Conservation (phyloP, 441 rosid genomes). For the Hura crepitans region DNA sequence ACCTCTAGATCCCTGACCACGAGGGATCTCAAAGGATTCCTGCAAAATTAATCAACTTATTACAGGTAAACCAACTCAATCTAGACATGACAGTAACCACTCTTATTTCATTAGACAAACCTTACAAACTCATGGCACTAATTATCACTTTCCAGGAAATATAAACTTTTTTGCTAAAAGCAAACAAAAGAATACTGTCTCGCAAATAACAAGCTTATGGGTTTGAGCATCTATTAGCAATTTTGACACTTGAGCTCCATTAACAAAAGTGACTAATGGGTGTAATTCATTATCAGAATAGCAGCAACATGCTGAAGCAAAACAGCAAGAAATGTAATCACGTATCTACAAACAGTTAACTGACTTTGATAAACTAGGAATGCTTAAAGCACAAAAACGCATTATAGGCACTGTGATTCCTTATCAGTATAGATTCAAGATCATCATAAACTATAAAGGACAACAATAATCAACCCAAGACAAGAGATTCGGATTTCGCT, state of each 20-base stretch:
- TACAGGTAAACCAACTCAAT: not conserved
- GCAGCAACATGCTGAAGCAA: not conserved
- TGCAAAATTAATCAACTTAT: slow-evolving; percentile 35
- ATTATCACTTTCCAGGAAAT: not conserved
- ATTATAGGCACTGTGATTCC: not conserved
- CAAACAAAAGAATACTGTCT: not conserved
- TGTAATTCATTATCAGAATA: not conserved
- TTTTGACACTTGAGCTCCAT: not conserved
- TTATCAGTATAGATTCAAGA: not conserved
- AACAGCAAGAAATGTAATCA: not conserved
- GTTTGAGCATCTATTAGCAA: not conserved
- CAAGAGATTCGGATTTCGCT: not conserved
- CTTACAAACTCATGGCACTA: not conserved
- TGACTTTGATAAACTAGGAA: not conserved
- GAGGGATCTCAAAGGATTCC: slow-evolving; percentile 85
- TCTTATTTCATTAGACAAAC: slow-evolving; percentile 4
- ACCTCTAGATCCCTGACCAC: slow-evolving; percentile 56
- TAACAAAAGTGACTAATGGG: not conserved
- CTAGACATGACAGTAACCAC: not conserved
- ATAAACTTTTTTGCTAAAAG: not conserved
- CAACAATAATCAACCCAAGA: slow-evolving; percentile 1
- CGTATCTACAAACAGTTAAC: not conserved
- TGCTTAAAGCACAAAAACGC: not conserved
- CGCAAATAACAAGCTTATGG: not conserved
- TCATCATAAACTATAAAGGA: not conserved